Evolutionary conservation across 257 asterid genomes (phyloP).

Genomic region (Solanum dulcamara): DNA sequence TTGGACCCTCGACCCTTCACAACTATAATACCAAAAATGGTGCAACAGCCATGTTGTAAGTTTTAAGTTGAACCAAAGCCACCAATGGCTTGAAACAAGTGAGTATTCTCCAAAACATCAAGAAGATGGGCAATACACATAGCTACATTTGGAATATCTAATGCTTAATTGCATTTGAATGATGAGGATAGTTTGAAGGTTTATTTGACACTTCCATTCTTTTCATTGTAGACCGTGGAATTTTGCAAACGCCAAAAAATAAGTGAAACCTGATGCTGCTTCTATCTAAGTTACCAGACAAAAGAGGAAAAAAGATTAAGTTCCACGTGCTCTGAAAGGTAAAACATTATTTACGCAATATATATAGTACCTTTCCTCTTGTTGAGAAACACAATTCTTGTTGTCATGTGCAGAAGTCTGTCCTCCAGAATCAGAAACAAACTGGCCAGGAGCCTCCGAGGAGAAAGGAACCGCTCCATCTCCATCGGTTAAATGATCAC

Average conservation of each 20-base stretch:
- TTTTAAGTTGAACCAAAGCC: neutral
- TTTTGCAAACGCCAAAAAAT: neutral
- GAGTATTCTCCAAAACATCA: neutral
- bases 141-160: neutral
- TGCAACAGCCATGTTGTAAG: neutral
- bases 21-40: neutral
- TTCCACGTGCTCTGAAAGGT: neutral
- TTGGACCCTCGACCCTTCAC: neutral
- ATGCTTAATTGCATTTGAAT: neutral
- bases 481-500: conserved; percentile 22
- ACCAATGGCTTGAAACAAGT: neutral
- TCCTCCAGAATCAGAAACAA: conserved; percentile 27
- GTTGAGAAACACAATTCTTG: conserved; percentile 25
- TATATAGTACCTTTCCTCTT: conserved; percentile 48
- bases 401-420: conserved; percentile 11
- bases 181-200: neutral
- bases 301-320: neutral
- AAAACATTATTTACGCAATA: neutral
- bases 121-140: neutral
- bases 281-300: neutral
- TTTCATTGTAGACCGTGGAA: neutral
- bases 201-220: neutral
- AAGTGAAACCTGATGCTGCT: neutral
- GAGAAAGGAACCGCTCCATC: conserved; percentile 21
- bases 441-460: conserved; percentile 18